Evolutionary conservation across 2,329 filamentous ascomycete genomes (phyloP).

Genomic region (Beauveria bassiana): DNA sequence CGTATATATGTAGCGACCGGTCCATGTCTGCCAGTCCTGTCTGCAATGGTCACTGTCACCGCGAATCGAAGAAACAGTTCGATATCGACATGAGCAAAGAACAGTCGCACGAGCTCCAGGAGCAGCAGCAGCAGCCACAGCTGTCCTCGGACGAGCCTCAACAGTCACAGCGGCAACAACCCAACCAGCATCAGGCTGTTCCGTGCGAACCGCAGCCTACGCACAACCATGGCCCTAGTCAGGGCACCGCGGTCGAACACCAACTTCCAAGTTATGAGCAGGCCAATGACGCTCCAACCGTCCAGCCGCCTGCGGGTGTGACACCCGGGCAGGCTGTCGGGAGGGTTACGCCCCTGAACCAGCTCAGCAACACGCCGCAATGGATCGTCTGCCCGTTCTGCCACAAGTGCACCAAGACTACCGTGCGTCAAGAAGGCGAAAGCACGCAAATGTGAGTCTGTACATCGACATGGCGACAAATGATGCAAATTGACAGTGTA

Average conservation of each 20-base stretch:
- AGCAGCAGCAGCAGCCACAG: neutral
- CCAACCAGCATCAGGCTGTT: neutral
- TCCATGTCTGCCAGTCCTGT: too few species aligned
- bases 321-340: neutral
- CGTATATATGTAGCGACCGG: neutral
- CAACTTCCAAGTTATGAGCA: neutral
- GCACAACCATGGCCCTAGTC: neutral
- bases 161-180: neutral
- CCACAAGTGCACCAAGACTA: constrained; percentile 17
- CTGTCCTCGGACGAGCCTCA: neutral
- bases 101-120: neutral
- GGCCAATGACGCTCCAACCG: neutral
- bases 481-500: neutral
- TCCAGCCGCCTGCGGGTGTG: neutral
- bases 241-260: neutral
- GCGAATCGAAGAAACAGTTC: neutral
- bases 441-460: constrained; percentile 20
- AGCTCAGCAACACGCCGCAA: constrained; percentile 18
- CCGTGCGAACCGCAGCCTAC: neutral
- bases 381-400: constrained; percentile 26
- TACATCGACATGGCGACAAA: too few species aligned
- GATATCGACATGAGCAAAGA: neutral
- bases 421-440: constrained; percentile 17
- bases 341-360: constrained; percentile 15
- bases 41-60: neutral